Conservation (phyloP, 805 yeast genomes). For the Kluyveromyces lactis region DNA sequence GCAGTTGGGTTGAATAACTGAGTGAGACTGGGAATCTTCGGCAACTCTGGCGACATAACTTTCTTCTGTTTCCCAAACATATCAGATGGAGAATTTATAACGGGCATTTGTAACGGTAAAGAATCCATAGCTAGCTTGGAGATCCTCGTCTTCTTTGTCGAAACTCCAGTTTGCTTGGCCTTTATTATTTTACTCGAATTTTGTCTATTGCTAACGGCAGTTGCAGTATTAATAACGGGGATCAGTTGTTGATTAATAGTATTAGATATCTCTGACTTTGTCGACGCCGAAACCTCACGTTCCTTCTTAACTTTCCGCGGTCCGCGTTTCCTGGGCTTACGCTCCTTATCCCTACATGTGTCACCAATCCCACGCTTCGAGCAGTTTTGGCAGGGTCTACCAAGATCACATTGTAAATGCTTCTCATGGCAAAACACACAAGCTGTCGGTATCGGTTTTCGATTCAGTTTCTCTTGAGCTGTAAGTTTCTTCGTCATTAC, state of each 20-base stretch:
- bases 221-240: not conserved
- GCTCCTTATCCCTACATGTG: conserved; percentile 48
- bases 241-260: not conserved
- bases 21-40: conserved; percentile 6
- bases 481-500: conserved; percentile 57
- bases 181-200: not conserved
- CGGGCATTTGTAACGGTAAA: not conserved
- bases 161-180: not conserved
- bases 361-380: conserved; percentile 48
- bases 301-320: conserved; percentile 3
- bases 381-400: conserved; percentile 68
- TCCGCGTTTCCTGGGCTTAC: conserved; percentile 31
- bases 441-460: conserved; percentile 62
- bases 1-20: conserved; percentile 3
- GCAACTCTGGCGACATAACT: not conserved
- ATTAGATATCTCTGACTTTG: not conserved
- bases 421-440: conserved; percentile 66
- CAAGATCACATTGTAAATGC: conserved; percentile 61
- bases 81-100: not conserved
- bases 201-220: not conserved
- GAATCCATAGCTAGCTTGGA: conserved; percentile 4
- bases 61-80: not conserved
- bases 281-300: not conserved
- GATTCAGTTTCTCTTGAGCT: conserved; percentile 39
- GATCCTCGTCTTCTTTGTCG: not conserved